Conservation (phyloP, 805 yeast genomes). For the Candida vaughaniae region DNA sequence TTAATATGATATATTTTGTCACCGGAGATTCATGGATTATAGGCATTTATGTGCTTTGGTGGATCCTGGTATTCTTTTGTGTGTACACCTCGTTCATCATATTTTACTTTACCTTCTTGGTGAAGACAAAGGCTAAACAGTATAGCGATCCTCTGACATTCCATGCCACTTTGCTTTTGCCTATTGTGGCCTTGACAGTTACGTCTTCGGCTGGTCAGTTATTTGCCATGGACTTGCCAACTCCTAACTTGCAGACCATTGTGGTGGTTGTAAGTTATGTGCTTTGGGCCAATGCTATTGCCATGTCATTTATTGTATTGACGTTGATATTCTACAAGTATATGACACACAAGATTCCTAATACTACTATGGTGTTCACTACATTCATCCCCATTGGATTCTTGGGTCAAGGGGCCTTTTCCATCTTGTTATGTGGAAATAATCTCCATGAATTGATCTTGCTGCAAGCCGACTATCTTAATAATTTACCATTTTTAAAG, state of each 20-base stretch:
- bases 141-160: conserved; percentile 31
- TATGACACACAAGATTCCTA: conserved; percentile 58
- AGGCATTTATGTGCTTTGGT: conserved; percentile 60
- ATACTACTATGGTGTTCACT: conserved; percentile 55
- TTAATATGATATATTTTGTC: conserved; percentile 52
- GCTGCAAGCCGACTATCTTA: neutral
- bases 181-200: conserved; percentile 80
- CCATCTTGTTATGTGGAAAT: conserved; percentile 54
- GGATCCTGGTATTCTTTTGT: conserved; percentile 59
- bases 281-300: conserved; percentile 69
- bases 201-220: conserved; percentile 68
- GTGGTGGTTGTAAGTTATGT: conserved; percentile 55
- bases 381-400: conserved; percentile 80
- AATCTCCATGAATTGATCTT: conserved; percentile 29
- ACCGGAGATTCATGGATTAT: conserved; percentile 44
- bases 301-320: conserved; percentile 55
- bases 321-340: conserved; percentile 62
- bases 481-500: neutral
- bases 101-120: conserved; percentile 47
- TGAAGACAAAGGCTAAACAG: conserved; percentile 30
- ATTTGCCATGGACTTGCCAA: conserved; percentile 46
- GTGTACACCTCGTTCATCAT: conserved; percentile 61
- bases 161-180: conserved; percentile 62
- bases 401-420: conserved; percentile 81
- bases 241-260: conserved; percentile 43